A percentile compares a stretch with the other conserved stretches of the same genome.
These are phyloP conservation scores for Desmodesmus armatus DNA, from an alignment of 139 green algal genomes.

Conservation along the genomic window DNA sequence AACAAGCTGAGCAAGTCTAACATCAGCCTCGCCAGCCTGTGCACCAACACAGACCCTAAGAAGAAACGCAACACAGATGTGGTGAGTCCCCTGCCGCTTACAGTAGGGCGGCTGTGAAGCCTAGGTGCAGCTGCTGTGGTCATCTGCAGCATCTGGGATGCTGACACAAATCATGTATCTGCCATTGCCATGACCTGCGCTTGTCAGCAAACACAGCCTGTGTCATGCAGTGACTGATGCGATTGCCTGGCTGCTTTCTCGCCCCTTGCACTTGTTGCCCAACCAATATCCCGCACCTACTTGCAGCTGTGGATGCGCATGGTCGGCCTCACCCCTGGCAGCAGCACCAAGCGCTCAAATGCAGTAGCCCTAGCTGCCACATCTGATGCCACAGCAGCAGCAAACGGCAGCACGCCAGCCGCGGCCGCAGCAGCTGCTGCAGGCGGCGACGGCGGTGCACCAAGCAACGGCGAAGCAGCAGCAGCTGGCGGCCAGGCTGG, in stretches of 20 bases:
- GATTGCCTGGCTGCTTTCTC: no score
- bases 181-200: no score
- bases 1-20: not conserved
- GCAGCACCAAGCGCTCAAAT: not conserved
- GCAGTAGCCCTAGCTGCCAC: constrained; percentile 12
- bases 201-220: no score
- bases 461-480: not conserved
- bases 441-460: not conserved
- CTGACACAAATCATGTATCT: no score
- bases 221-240: no score
- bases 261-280: not conserved
- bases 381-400: not conserved
- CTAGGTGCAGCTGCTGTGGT: no score
- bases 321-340: constrained; percentile 47
- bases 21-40: constrained; percentile 51
- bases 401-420: not conserved
- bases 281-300: not conserved
- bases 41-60: constrained; percentile 43
- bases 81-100: constrained; percentile 25
- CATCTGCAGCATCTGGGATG: no score
- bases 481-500: constrained; percentile 1
- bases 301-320: constrained; percentile 64
- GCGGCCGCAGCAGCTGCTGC: not conserved
- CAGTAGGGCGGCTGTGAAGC: no score
- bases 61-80: constrained; percentile 47